Evolutionary conservation across 129 eudicot species (phyloP), one percentile per base, ranked within the genome.

Genomic region (Deinandra increscens): DNA sequence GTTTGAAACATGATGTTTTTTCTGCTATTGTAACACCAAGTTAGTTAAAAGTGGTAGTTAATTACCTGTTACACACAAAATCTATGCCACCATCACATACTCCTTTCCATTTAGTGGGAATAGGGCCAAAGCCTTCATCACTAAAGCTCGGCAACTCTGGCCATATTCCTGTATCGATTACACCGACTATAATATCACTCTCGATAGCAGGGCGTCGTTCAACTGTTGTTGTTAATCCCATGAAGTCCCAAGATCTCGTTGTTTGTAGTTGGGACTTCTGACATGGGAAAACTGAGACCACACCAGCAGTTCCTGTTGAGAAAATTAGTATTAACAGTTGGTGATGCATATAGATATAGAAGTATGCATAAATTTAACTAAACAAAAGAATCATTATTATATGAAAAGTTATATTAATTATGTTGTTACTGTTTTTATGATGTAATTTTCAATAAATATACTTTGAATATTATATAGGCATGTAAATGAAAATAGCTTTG

Each of bases 211-310:
- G 48, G 31, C 61, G 53, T 31, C 78, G 56, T 11, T 33, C 18
- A 5, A 63, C 69, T n/a, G 49, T 67, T 66, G 31, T 20, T 3
- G 75, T 9, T 0, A 86, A 44, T 0, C 87, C 85, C 72, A 83
- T 62, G 59, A 77, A 86, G 54, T 86, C 88, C 91, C 91, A 86
- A 1, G 85, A 86, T 67, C 83, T 78, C 69, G 91, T 86, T 2
- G 91, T 86, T 8, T 76, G 84, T 6, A 75, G 74, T 10, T 42
- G 48, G 3, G 80, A 39, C 13, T 37, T 82, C 80, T 10, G 33
- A 51, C 79, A 53, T 0, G 72, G 81, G 29, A 85, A 82, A 14
- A 85, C 77, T 0, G 85, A 82, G 7, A 80, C 62, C 18, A 85
- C 86, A 26, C 63, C 84, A 3, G 76, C 69, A 59, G 9, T 31